Percentiles rank a stretch among this genome's conserved stretches.
These are phyloP conservation scores for Wickerhamomyces bisporus DNA, from an alignment of 805 yeast genomes.

Conservation along the genomic window DNA sequence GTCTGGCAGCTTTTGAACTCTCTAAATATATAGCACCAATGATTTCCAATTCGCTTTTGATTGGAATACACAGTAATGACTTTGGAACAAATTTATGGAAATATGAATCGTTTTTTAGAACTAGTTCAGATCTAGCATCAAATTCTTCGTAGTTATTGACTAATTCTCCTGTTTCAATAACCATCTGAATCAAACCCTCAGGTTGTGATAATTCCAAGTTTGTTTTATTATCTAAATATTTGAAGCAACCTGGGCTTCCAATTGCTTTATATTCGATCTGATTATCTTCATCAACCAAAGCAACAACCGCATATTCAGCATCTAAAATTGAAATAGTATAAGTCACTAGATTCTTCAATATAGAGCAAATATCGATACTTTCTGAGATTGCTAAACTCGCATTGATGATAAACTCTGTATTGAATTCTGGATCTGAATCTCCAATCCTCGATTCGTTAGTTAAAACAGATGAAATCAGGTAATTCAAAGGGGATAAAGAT, in stretches of 20 bases:
- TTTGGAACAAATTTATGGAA: slow-evolving; percentile 30
- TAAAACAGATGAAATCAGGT: slow-evolving; percentile 25
- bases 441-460: slow-evolving; percentile 12
- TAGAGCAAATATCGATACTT: slow-evolving; percentile 33
- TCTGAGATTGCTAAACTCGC: slow-evolving; percentile 48
- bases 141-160: slow-evolving; percentile 34
- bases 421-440: slow-evolving; percentile 8
- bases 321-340: slow-evolving; percentile 34
- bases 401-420: slow-evolving; percentile 27
- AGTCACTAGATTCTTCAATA: slow-evolving; percentile 33
- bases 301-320: slow-evolving; percentile 31
- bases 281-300: slow-evolving; percentile 26
- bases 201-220: slow-evolving; percentile 44
- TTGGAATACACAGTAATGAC: slow-evolving; percentile 40
- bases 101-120: slow-evolving; percentile 36
- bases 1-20: slow-evolving; percentile 21
- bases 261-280: slow-evolving; percentile 27
- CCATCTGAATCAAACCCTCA: slow-evolving; percentile 32
- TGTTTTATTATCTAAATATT: slow-evolving; percentile 35
- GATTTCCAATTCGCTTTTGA: slow-evolving; percentile 35
- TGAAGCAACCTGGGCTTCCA: slow-evolving; percentile 26
- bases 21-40: slow-evolving; percentile 45
- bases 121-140: slow-evolving; percentile 26
- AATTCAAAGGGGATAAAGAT: slow-evolving; percentile 22
- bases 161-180: slow-evolving; percentile 31